Evolutionary conservation across 768 basidiomycete species (phyloP), one percentile per base, ranked within the genome.

Genomic region (Lepiota venenata): DNA sequence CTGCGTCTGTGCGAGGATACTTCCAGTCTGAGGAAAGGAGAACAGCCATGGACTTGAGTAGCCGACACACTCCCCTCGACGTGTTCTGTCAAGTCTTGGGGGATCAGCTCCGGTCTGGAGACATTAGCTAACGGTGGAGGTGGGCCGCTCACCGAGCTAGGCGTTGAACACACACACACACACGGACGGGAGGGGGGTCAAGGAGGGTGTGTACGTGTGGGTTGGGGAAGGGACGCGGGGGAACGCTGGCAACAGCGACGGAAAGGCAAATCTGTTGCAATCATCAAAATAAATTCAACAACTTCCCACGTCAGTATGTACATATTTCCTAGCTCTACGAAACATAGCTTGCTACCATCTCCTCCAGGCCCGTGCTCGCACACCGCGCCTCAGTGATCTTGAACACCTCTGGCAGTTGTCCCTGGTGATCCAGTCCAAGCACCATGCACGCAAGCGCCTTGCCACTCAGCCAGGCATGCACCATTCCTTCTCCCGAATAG

Each of bases 11-110:
- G 65, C 79, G 77, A 61, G 77, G 79, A 65, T 76, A 69, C 61
- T 80, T 80, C 87, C 87, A 88, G 76, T 89, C 87, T 74, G 81
- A 77, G 67, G 84, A 78, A 60, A 82, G 85, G 74, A 89, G 83
- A 76, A 88, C 80, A 72, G 88, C 88, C 88, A 90, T 89, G 77
- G 76, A 81, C 76, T 69, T 63, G 27, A 47, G 47, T 58, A 54
- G 36, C 25, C 27, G 52, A 44, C 5, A 25, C 25, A 2, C 5
- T 25, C 25, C 25, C 25, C 25, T 25, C 25, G 2, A 48, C 46
- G 51, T 51, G 45, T 42, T 48, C 52, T 58, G 53, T 35, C 29
- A 41, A 15, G 50, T 50, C 41, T 58, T 47, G 39, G 41, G 11
- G 45, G 43, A 18, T 29, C 29, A 47, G 21, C 27, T 32, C 41